phyloP scores from a whole-genome alignment of 1,139 yeast genomes.

The Suhomyces chickasaworum region DNA sequence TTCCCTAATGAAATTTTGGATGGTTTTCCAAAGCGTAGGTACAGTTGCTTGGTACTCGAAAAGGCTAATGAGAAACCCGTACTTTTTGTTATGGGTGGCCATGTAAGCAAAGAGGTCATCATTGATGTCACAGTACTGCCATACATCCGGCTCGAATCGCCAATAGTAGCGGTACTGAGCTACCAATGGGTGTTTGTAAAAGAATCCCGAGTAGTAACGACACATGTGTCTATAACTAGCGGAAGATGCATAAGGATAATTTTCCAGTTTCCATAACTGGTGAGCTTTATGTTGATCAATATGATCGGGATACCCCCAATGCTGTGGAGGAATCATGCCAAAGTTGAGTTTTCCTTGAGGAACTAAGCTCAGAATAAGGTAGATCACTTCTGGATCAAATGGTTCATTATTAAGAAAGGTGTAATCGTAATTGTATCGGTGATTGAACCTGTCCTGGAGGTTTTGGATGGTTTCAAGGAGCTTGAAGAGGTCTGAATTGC shows the following conservation, averaged over 20 bases:
- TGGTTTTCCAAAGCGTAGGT: slow-evolving; percentile 34
- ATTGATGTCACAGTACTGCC: slow-evolving; percentile 29
- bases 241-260: slow-evolving; percentile 28
- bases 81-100: slow-evolving; percentile 25
- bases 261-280: slow-evolving; percentile 8
- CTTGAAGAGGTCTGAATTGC: slow-evolving; percentile 18
- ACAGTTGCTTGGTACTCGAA: slow-evolving; percentile 39
- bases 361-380: slow-evolving; percentile 23
- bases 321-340: slow-evolving; percentile 31
- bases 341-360: slow-evolving; percentile 29
- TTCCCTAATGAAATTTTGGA: slow-evolving; percentile 18
- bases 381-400: slow-evolving; percentile 30
- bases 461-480: slow-evolving; percentile 22
- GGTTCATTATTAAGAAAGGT: slow-evolving; percentile 39
- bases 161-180: slow-evolving; percentile 36
- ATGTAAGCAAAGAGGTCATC: slow-evolving; percentile 34
- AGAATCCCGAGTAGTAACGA: slow-evolving; percentile 38
- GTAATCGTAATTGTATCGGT: slow-evolving; percentile 32
- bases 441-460: slow-evolving; percentile 23
- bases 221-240: slow-evolving; percentile 44
- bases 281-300: slow-evolving; percentile 27
- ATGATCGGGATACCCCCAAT: slow-evolving; percentile 38
- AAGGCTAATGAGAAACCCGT: slow-evolving; percentile 29
- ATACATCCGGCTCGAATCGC: slow-evolving; percentile 25
- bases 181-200: slow-evolving; percentile 34